phyloP scores from a whole-genome alignment of 2,329 filamentous ascomycete genomes.

The Chalaropsis ovoidea region DNA sequence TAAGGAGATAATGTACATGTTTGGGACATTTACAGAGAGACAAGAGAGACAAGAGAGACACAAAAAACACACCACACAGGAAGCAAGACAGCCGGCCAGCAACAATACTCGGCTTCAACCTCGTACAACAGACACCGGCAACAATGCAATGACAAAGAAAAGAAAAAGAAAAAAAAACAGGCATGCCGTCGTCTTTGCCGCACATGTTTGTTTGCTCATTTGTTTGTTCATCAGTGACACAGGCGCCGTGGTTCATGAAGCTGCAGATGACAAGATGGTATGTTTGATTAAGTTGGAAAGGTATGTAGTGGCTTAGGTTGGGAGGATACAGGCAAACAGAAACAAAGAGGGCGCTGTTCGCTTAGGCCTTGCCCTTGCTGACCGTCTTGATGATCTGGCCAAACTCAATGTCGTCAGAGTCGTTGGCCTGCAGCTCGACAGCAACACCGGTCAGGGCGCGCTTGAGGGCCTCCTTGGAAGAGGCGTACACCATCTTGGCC shows the following conservation, averaged over 20 bases:
- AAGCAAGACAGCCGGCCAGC: neutral
- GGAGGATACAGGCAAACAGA: slow-evolving; percentile 20
- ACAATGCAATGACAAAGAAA: neutral
- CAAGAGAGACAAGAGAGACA: too few relatives aligned
- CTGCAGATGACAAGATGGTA: slow-evolving; percentile 14
- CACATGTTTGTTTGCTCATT: neutral
- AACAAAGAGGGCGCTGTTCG: slow-evolving; percentile 20
- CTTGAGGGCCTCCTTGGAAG: slow-evolving; percentile 80
- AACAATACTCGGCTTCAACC: neutral
- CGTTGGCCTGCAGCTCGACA: slow-evolving; percentile 73
- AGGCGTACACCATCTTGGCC: slow-evolving; percentile 85
- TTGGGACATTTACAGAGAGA: too few relatives aligned
- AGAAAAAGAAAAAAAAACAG: slow-evolving; percentile 10
- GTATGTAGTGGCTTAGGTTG: slow-evolving; percentile 19
- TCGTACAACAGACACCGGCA: neutral
- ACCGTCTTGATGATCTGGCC: slow-evolving; percentile 57
- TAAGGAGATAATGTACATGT: neutral
- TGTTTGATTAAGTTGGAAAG: slow-evolving; percentile 21
- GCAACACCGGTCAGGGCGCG: slow-evolving; percentile 65
- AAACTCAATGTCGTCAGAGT: slow-evolving; percentile 71
- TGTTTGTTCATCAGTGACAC: neutral
- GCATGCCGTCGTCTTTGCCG: neutral
- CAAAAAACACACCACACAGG: too few relatives aligned
- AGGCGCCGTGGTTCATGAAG: neutral
- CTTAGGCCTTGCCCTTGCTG: slow-evolving; percentile 52